A percentile compares a stretch with the other conserved stretches of the same genome.
phyloP scores from a whole-genome alignment of 2,329 filamentous ascomycete genomes.

The Pseudocercospora pini-densiflorae region DNA sequence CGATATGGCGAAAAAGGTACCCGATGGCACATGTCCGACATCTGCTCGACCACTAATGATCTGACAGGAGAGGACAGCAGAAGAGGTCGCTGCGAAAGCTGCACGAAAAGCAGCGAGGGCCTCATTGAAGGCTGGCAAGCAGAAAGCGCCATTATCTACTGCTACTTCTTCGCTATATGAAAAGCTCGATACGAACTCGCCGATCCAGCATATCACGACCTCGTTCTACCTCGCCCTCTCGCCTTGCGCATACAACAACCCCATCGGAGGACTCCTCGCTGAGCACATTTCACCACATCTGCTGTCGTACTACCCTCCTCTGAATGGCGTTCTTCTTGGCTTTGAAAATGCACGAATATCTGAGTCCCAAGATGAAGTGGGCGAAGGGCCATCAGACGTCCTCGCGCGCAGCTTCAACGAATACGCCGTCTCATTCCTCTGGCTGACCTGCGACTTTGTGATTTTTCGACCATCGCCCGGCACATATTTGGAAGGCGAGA shows the following conservation, averaged over 20 bases:
- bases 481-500: conserved; percentile 74
- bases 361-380: conserved; percentile 43
- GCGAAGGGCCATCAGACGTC: conserved; percentile 30
- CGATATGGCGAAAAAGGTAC: not conserved
- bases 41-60: not conserved
- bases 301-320: conserved; percentile 74
- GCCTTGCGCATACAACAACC: conserved; percentile 70
- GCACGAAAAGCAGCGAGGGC: conserved; percentile 20
- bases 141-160: not conserved
- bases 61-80: conserved; percentile 18
- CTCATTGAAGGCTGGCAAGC: conserved; percentile 4
- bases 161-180: not conserved
- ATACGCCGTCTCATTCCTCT: conserved; percentile 83
- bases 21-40: not conserved
- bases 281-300: conserved; percentile 77
- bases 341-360: conserved; percentile 73
- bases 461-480: conserved; percentile 78
- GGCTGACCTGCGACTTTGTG: conserved; percentile 85
- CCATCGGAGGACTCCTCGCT: conserved; percentile 71
- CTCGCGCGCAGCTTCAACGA: conserved; percentile 67
- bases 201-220: conserved; percentile 78
- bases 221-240: conserved; percentile 80
- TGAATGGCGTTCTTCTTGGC: conserved; percentile 74
- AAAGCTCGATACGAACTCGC: conserved; percentile 50
- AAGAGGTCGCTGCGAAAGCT: conserved; percentile 18